Conservation (phyloP, 805 yeast genomes). For the Zygotorulaspora florentina region DNA sequence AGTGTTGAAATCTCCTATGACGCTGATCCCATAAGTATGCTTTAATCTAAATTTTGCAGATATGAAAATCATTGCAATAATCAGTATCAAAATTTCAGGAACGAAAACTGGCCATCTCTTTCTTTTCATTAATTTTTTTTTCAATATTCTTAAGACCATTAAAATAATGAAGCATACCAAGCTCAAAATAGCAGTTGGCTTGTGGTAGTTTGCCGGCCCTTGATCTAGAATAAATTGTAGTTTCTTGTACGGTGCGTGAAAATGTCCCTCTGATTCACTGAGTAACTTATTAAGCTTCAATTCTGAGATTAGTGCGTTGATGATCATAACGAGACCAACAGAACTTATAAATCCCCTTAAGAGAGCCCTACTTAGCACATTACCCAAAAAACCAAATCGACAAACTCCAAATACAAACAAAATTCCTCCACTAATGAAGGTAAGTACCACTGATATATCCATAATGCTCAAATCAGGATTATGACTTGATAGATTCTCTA, state of each 20-base stretch:
- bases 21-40: slow-evolving; percentile 49
- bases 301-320: slow-evolving; percentile 68
- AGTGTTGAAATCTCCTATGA: slow-evolving; percentile 64
- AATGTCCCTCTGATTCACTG: slow-evolving; percentile 45
- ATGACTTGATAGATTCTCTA: slow-evolving; percentile 51
- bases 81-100: slow-evolving; percentile 84
- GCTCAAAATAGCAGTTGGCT: slow-evolving; percentile 61
- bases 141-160: slow-evolving; percentile 40
- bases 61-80: slow-evolving; percentile 53
- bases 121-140: slow-evolving; percentile 36
- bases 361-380: slow-evolving; percentile 69
- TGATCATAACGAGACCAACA: slow-evolving; percentile 77
- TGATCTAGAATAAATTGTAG: slow-evolving; percentile 51
- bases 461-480: slow-evolving; percentile 42
- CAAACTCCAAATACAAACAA: slow-evolving; percentile 70
- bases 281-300: slow-evolving; percentile 57
- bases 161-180: slow-evolving; percentile 45
- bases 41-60: slow-evolving; percentile 48
- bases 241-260: slow-evolving; percentile 71
- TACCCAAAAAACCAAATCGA: slow-evolving; percentile 83
- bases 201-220: slow-evolving; percentile 44
- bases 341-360: slow-evolving; percentile 82
- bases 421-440: slow-evolving; percentile 71
- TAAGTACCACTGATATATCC: slow-evolving; percentile 60
- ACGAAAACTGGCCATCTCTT: slow-evolving; percentile 52